A percentile compares a stretch with the other conserved stretches of the same genome.
These are phyloP conservation scores for Lactarius hatsudake DNA, from an alignment of 768 basidiomycete genomes.

Conservation along the genomic window DNA sequence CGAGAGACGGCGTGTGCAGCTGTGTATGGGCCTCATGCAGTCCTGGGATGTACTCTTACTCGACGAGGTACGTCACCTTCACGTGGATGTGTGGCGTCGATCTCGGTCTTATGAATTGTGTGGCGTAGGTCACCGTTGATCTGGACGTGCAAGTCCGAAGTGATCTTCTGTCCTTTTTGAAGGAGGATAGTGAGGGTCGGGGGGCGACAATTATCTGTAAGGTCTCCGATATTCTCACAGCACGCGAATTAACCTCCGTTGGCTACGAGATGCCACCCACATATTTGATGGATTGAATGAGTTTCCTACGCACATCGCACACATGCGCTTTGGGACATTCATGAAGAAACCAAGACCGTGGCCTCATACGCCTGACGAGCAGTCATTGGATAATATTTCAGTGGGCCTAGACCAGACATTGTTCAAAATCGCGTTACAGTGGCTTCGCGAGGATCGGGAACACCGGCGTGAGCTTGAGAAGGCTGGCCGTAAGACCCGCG, in stretches of 20 bases:
- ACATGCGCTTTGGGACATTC: slow-evolving; percentile 84
- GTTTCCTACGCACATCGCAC: slow-evolving; percentile 93
- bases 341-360: slow-evolving; percentile 66
- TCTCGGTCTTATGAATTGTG: not conserved
- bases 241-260: not conserved
- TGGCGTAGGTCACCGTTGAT: slow-evolving; percentile 87
- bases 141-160: slow-evolving; percentile 93
- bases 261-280: slow-evolving; percentile 85
- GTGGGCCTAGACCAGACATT: slow-evolving; percentile 40
- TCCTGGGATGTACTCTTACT: slow-evolving; percentile 92
- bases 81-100: slow-evolving; percentile 2
- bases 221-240: slow-evolving; percentile 30
- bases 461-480: slow-evolving; percentile 57
- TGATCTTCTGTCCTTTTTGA: slow-evolving; percentile 85
- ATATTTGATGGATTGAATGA: slow-evolving; percentile 89
- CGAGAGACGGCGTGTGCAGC: slow-evolving; percentile 88
- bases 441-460: slow-evolving; percentile 84
- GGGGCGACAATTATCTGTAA: slow-evolving; percentile 85
- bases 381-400: slow-evolving; percentile 29
- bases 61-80: slow-evolving; percentile 67
- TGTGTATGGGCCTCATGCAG: slow-evolving; percentile 93
- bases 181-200: slow-evolving; percentile 72
- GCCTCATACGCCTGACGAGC: slow-evolving; percentile 43
- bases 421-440: slow-evolving; percentile 74
- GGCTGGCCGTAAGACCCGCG: slow-evolving; percentile 54